A percentile compares a stretch with the other conserved stretches of the same genome.
phyloP scores from a whole-genome alignment of 2,329 filamentous ascomycete species.

The Fusarium penzigii region DNA sequence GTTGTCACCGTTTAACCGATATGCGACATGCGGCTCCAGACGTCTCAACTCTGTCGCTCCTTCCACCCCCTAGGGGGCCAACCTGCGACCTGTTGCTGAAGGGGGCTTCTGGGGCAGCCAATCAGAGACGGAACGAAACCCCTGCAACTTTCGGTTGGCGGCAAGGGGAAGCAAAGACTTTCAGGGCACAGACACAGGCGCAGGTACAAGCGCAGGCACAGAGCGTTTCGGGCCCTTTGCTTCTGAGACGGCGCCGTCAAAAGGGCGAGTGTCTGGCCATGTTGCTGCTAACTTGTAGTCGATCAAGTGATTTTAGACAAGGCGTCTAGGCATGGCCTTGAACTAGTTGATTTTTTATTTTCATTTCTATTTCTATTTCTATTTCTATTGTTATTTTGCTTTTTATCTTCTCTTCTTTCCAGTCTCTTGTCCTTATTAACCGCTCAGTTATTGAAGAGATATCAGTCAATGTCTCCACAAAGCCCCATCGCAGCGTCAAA shows the following conservation, averaged over 20 bases:
- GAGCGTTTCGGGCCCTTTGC: slow-evolving; percentile 25
- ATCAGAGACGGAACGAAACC: slow-evolving; percentile 5
- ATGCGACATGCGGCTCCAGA: slow-evolving; percentile 24
- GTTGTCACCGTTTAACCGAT: slow-evolving; percentile 7
- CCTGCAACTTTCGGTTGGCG: no score
- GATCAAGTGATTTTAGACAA: slow-evolving; percentile 1
- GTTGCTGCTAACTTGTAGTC: background rate
- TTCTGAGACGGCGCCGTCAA: slow-evolving; percentile 21
- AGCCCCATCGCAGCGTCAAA: no score
- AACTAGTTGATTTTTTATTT: no score
- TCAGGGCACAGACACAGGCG: no score
- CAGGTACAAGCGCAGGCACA: slow-evolving; percentile 15
- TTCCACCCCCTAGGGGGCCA: slow-evolving; percentile 11
- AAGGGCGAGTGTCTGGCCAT: slow-evolving; percentile 18
- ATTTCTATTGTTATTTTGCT: no score
- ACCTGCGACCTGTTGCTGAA: slow-evolving; percentile 10
- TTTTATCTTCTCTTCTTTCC: no score
- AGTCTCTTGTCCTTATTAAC: no score
- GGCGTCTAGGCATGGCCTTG: no score
- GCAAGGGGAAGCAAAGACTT: no score
- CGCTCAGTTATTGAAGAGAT: no score
- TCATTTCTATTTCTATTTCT: no score
- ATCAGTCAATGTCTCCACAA: no score
- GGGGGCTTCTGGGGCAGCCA: slow-evolving; percentile 13
- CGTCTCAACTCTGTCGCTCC: slow-evolving; percentile 22